Conservation (phyloP, 345 rosid genomes). For the Populus davidiana region DNA sequence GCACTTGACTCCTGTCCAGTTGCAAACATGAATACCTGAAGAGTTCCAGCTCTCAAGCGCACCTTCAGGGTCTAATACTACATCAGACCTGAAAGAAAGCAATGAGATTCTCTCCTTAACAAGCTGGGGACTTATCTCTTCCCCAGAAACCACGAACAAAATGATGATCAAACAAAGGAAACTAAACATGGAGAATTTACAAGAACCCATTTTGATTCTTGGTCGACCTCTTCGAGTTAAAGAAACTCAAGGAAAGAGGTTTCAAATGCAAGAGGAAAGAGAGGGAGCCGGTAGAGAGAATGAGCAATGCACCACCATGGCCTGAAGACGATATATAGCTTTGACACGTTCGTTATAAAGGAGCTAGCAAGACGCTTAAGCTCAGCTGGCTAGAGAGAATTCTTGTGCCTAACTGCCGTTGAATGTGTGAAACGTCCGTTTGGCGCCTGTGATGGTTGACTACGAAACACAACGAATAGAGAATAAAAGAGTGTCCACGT, state of each 20-base stretch:
- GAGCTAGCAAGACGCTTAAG: neutral
- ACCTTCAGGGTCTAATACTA: slow-evolving; percentile 48
- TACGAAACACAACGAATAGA: slow-evolving; percentile 8
- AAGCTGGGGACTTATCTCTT: slow-evolving; percentile 16
- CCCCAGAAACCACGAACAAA: slow-evolving; percentile 23
- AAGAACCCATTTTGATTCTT: slow-evolving; percentile 34
- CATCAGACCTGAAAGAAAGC: slow-evolving; percentile 51
- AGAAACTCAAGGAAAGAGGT: neutral
- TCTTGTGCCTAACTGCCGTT: slow-evolving; percentile 61
- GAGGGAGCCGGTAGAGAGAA: neutral
- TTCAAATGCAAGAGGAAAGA: neutral
- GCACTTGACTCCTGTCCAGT: slow-evolving; percentile 74
- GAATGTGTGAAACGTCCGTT: slow-evolving; percentile 36
- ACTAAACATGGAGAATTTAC: slow-evolving; percentile 31
- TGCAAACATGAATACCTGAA: slow-evolving; percentile 49
- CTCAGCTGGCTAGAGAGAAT: neutral
- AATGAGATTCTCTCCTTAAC: slow-evolving; percentile 47
- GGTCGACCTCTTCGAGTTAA: neutral
- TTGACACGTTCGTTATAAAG: neutral
- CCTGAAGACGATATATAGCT: neutral
- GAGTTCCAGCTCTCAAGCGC: slow-evolving; percentile 54
- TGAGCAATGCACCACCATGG: neutral
- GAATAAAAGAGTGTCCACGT: neutral
- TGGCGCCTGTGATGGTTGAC: slow-evolving; percentile 54
- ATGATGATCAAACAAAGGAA: slow-evolving; percentile 30